Base-by-base conservation (phyloP, 192 early-diverging fungal species). In the Gamsiella multidivaricata region DNA sequence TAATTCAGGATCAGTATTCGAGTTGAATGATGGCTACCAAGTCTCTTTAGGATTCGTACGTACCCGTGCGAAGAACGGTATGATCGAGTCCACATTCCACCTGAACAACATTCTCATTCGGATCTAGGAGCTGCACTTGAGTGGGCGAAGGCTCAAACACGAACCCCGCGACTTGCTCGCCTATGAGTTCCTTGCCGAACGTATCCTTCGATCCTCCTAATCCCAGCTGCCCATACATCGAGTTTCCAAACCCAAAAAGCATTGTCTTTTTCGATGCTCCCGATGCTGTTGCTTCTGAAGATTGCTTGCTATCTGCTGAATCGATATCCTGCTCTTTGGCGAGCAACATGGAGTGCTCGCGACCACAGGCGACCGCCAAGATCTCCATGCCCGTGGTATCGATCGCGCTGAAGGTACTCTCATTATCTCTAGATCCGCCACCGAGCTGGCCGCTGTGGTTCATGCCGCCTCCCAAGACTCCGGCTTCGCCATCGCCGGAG, bases 81-180 rank as follows among this genome's bases (percentile, higher is more conserved):
- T 92, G 87, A 79, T 92, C 91, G 26, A 92, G 62, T 33, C 91
- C 91, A 69, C 91, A 92, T 34, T 84, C 79, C 42, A 92, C 80
- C 23, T 85, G 80, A 11, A 63, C 60, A n/a, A 88, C 82, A 20
- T 68, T 67, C 26, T 73, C 79, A 23, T 47, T 37, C 11, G 61
- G 62, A 29, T 70, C 78, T 33, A 63, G 57, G 2, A 73, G 32
- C 22, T 81, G 29, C 4, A 81, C 42, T 2, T 39, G 23, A 15
- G 59, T 67, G 29, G 79, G 79, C 5, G 60, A 62, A 6, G 70
- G 65, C 46, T 81, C 79, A 69, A 64, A 81, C 22, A 73, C 79
- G 49, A 72, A 57, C 7, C 65, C 50, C 5, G 85, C 67, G 0
- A 55, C 60, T 1, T 57, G 18, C 14, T 83, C 39, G 1, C 79